phyloP scores from a whole-genome alignment of 805 yeast species.

The Kuraishia ogatae region DNA sequence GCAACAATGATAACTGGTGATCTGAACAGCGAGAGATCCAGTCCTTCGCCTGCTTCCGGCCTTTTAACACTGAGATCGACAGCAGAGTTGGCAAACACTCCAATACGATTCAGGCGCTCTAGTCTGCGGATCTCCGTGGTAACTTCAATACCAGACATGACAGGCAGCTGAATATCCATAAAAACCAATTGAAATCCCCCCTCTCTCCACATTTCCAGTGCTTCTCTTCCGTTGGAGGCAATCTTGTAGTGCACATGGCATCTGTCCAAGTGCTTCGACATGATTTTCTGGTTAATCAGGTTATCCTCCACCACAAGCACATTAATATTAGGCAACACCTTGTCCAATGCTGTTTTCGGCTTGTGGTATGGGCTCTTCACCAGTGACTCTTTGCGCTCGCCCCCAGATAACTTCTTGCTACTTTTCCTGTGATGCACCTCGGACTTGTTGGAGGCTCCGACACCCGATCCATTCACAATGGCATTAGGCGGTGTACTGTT shows the following conservation, averaged over 20 bases:
- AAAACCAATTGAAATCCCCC: slow-evolving; percentile 93
- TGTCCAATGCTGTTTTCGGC: slow-evolving; percentile 34
- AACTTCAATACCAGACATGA: slow-evolving; percentile 92
- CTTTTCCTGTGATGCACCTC: no score
- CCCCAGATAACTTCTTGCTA: not conserved
- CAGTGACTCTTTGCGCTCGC: not conserved
- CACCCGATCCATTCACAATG: not conserved
- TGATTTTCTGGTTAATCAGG: slow-evolving; percentile 84
- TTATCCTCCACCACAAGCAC: slow-evolving; percentile 95
- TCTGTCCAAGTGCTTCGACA: slow-evolving; percentile 79
- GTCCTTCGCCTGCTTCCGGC: slow-evolving; percentile 34
- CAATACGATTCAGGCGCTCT: slow-evolving; percentile 75
- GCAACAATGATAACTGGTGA: slow-evolving; percentile 99
- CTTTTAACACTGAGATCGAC: slow-evolving; percentile 8
- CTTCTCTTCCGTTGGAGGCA: slow-evolving; percentile 92
- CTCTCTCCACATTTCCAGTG: slow-evolving; percentile 85
- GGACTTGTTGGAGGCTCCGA: no score
- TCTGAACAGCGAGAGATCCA: slow-evolving; percentile 58
- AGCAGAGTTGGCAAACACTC: slow-evolving; percentile 32
- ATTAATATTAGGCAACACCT: slow-evolving; percentile 80
- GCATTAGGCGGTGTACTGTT: not conserved
- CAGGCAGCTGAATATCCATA: slow-evolving; percentile 97
- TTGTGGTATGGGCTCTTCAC: slow-evolving; percentile 6
- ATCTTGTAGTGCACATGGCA: slow-evolving; percentile 78
- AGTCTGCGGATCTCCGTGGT: slow-evolving; percentile 83